These are phyloP conservation scores for Alternaria burnsii DNA, from an alignment of 2,329 filamentous ascomycete species.

Conservation along the genomic window DNA sequence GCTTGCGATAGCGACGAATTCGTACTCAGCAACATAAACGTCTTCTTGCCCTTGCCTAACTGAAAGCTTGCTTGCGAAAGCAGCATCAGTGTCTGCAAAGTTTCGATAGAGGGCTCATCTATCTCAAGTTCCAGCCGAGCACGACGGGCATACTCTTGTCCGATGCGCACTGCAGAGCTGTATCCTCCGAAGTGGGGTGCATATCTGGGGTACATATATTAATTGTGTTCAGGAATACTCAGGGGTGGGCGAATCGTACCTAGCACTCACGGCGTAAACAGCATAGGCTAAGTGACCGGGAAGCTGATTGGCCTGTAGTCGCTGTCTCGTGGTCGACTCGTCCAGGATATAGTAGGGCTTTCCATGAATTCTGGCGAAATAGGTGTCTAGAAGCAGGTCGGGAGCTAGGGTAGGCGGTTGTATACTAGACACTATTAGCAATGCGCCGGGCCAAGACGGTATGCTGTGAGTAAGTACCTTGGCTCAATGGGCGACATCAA, in stretches of 20 bases:
- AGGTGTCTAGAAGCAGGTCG: slow-evolving; percentile 76
- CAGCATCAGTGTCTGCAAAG: slow-evolving; percentile 77
- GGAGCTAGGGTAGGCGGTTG: slow-evolving; percentile 61
- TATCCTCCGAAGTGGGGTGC: slow-evolving; percentile 72
- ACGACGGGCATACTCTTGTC: slow-evolving; percentile 76
- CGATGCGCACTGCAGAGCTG: slow-evolving; percentile 71
- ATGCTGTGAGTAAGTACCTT: slow-evolving; percentile 35
- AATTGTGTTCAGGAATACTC: slow-evolving; percentile 61
- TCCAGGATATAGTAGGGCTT: slow-evolving; percentile 86
- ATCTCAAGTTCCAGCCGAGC: slow-evolving; percentile 76
- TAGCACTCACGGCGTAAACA: slow-evolving; percentile 59
- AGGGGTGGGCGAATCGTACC: slow-evolving; percentile 43
- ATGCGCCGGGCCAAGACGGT: slow-evolving; percentile 14
- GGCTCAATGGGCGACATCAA: slow-evolving; percentile 51
- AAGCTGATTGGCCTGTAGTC: slow-evolving; percentile 73
- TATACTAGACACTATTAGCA: slow-evolving; percentile 37
- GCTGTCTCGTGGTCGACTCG: slow-evolving; percentile 76
- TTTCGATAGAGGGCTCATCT: slow-evolving; percentile 82
- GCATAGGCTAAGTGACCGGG: slow-evolving; percentile 61
- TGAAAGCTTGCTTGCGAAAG: slow-evolving; percentile 80
- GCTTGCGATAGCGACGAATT: slow-evolving; percentile 1
- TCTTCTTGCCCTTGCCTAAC: slow-evolving; percentile 80
- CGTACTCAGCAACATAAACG: slow-evolving; percentile 84
- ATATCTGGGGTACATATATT: slow-evolving; percentile 63
- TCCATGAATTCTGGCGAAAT: slow-evolving; percentile 80